These are phyloP conservation scores for Xylaria polymorpha DNA, from an alignment of 2,329 filamentous ascomycete genomes.

Conservation along the genomic window DNA sequence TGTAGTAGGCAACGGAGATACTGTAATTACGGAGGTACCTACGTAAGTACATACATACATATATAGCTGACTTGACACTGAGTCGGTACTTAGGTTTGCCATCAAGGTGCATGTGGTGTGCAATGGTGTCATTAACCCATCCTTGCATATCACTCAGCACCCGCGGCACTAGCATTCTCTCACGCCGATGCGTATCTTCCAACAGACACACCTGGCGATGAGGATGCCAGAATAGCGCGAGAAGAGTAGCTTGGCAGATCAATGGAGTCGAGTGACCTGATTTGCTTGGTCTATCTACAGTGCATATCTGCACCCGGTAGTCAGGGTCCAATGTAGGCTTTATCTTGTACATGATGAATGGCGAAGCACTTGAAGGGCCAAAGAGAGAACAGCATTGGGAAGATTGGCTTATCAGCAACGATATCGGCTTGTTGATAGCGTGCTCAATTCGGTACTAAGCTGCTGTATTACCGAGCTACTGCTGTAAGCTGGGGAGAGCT, in stretches of 20 bases:
- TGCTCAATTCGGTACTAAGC: slow-evolving; percentile 9
- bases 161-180: neutral
- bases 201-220: neutral
- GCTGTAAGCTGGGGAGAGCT: slow-evolving; percentile 27
- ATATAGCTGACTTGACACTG: too few relatives aligned
- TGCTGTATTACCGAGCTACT: too few relatives aligned
- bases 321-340: too few relatives aligned
- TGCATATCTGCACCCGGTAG: neutral
- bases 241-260: neutral
- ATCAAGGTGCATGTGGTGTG: slow-evolving; percentile 26
- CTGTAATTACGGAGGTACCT: neutral
- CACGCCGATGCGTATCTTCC: too few relatives aligned
- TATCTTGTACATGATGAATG: too few relatives aligned
- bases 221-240: neutral
- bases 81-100: neutral
- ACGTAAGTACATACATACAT: neutral
- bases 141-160: slow-evolving; percentile 10
- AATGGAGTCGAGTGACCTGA: slow-evolving; percentile 3
- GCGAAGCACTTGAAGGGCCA: neutral
- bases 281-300: slow-evolving; percentile 7
- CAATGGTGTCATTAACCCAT: slow-evolving; percentile 34
- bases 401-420: slow-evolving; percentile 30
- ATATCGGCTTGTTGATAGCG: slow-evolving; percentile 28
- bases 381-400: slow-evolving; percentile 17
- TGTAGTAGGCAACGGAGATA: neutral